Conservation (phyloP, 257 asterid species). For the Capsicum baccatum region DNA sequence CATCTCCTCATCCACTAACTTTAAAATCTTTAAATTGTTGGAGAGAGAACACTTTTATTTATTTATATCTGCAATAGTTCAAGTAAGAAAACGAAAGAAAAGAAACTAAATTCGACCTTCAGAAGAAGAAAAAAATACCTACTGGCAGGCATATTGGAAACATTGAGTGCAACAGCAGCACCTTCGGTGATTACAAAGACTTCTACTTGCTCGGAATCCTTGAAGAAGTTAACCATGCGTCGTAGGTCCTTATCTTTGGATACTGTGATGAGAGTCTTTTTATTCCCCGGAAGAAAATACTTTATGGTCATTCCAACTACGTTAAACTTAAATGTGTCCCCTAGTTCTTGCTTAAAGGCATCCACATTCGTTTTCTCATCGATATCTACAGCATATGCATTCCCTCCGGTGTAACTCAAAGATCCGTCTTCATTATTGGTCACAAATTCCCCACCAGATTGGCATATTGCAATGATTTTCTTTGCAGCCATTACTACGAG, state of each 20-base stretch:
- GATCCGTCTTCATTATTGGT: constrained; percentile 78
- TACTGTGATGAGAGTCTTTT: constrained; percentile 84
- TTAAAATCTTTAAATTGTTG: not conserved
- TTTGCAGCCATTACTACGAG: constrained; percentile 56
- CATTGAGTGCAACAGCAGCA: constrained; percentile 61
- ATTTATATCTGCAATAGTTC: not conserved
- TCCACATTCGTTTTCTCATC: constrained; percentile 71
- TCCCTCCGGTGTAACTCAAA: constrained; percentile 79
- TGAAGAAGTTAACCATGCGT: constrained; percentile 92
- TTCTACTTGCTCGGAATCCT: constrained; percentile 93
- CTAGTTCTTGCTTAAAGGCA: constrained; percentile 85
- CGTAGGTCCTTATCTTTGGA: constrained; percentile 95
- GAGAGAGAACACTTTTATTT: not conserved
- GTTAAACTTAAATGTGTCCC: constrained; percentile 76
- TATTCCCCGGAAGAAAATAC: constrained; percentile 92
- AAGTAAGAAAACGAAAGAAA: not conserved
- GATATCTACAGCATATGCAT: constrained; percentile 90
- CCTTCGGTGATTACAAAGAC: constrained; percentile 76
- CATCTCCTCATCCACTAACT: not conserved
- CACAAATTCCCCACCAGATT: constrained; percentile 90
- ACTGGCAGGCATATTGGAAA: constrained; percentile 74
- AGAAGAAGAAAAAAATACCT: constrained; percentile 53
- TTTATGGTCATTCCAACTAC: constrained; percentile 67
- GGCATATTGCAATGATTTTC: constrained; percentile 90
- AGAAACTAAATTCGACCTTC: not conserved